Evolutionary conservation across 345 rosid genomes (phyloP).

Genomic region (Iberis pinnata): DNA sequence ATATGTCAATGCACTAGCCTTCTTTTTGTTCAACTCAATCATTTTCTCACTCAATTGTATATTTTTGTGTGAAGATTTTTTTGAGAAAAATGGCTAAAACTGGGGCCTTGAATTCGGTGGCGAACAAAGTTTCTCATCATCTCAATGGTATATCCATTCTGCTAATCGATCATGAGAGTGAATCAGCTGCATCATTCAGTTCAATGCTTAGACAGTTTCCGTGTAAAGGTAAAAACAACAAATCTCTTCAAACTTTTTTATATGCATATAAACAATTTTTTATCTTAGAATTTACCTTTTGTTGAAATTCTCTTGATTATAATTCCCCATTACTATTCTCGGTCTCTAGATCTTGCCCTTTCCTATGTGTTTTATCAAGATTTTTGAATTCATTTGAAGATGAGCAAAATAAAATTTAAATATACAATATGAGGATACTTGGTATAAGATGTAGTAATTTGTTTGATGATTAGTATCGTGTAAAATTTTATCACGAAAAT

Average conservation of each 20-base stretch:
- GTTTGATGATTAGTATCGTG: no score
- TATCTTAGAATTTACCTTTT: no score
- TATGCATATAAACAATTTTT: neutral
- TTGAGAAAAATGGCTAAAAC: neutral
- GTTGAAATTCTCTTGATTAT: no score
- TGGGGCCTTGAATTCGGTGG: no score
- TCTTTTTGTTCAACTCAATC: neutral
- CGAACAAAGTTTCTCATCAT: neutral
- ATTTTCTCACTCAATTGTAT: neutral
- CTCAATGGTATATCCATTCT: slow-evolving; percentile 1
- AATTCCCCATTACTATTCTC: no score
- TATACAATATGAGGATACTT: no score
- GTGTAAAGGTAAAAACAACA: neutral
- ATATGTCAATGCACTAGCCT: neutral
- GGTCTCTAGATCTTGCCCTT: no score
- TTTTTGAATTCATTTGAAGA: no score
- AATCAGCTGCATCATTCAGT: slow-evolving; percentile 1
- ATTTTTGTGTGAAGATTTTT: neutral
- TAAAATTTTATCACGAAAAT: no score
- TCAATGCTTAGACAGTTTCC: neutral
- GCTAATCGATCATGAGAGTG: slow-evolving; percentile 17
- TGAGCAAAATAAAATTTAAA: no score
- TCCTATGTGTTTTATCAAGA: no score
- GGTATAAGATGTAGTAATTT: no score
- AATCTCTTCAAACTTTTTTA: neutral